Conservation (phyloP, 345 rosid species). For the Triadica sebifera region DNA sequence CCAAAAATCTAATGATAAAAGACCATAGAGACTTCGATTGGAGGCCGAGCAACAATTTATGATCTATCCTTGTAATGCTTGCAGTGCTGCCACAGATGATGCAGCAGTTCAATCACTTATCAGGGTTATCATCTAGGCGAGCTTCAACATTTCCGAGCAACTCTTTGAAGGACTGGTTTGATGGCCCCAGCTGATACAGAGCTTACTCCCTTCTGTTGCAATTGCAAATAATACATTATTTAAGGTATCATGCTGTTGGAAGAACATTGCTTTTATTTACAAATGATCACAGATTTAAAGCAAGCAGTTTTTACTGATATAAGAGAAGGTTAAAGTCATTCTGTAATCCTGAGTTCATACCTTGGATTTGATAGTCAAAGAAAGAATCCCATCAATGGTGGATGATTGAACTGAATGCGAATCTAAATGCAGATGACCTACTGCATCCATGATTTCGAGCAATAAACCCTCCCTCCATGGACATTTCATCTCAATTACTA, state of each 20-base stretch:
- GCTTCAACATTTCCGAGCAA: constrained; percentile 51
- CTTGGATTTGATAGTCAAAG: constrained; percentile 62
- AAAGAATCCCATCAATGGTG: constrained; percentile 55
- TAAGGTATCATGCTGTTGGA: too few species aligned
- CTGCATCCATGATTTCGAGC: constrained; percentile 72
- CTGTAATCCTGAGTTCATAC: constrained; percentile 38
- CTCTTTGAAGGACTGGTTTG: constrained; percentile 55
- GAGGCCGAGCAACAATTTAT: not conserved
- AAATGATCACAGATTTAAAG: too few species aligned
- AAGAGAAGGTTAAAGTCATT: too few species aligned
- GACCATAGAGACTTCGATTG: not conserved
- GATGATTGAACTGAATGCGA: constrained; percentile 78
- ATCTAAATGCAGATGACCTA: constrained; percentile 61
- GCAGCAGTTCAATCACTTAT: too few species aligned
- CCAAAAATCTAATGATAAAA: constrained; percentile 3
- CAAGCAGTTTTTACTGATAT: too few species aligned
- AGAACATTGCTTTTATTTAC: too few species aligned
- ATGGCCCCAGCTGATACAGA: constrained; percentile 47
- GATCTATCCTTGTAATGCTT: not conserved
- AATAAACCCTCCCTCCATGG: constrained; percentile 76
- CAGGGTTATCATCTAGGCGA: not conserved
- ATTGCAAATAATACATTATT: constrained; percentile 7
- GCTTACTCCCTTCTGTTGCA: constrained; percentile 48
- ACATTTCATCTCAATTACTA: constrained; percentile 65
- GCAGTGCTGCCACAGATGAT: not conserved